phyloP scores from a whole-genome alignment of 805 yeast genomes.

The Teunomyces atbi region DNA sequence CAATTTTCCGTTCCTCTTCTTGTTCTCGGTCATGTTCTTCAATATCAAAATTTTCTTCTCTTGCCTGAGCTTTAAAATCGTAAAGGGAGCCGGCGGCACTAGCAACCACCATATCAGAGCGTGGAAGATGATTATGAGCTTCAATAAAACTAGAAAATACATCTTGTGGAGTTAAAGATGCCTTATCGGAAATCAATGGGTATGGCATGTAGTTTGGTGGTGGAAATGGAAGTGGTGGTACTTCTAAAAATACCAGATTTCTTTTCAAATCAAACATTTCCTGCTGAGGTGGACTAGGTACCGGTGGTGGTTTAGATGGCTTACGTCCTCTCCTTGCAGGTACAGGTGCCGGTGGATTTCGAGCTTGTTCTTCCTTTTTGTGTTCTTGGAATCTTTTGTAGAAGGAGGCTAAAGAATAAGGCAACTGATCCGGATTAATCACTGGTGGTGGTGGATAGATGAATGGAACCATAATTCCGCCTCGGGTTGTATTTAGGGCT shows the following conservation, averaged over 20 bases:
- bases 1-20: slow-evolving; percentile 2
- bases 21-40: slow-evolving; percentile 14
- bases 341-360: slow-evolving; percentile 2
- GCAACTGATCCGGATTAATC: slow-evolving; percentile 18
- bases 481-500: slow-evolving; percentile 1
- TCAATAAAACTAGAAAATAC: slow-evolving; percentile 35
- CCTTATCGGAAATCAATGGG: slow-evolving; percentile 35
- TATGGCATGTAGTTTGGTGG: slow-evolving; percentile 47
- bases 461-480: slow-evolving; percentile 43
- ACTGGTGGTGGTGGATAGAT: slow-evolving; percentile 44
- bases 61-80: slow-evolving; percentile 35
- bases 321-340: slow-evolving; percentile 8
- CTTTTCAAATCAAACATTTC: background rate
- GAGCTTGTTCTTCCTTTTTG: background rate
- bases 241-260: slow-evolving; percentile 9
- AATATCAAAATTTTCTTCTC: slow-evolving; percentile 30
- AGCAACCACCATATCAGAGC: slow-evolving; percentile 45
- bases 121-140: slow-evolving; percentile 36
- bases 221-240: slow-evolving; percentile 46
- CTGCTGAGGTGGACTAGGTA: background rate
- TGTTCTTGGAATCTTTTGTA: slow-evolving; percentile 5
- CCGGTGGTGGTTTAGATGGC: slow-evolving; percentile 4
- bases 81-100: slow-evolving; percentile 45
- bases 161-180: slow-evolving; percentile 34
- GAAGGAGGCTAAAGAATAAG: slow-evolving; percentile 18